These are phyloP conservation scores for Adansonia grandidieri DNA, from an alignment of 441 rosid species.

Conservation along the genomic window DNA sequence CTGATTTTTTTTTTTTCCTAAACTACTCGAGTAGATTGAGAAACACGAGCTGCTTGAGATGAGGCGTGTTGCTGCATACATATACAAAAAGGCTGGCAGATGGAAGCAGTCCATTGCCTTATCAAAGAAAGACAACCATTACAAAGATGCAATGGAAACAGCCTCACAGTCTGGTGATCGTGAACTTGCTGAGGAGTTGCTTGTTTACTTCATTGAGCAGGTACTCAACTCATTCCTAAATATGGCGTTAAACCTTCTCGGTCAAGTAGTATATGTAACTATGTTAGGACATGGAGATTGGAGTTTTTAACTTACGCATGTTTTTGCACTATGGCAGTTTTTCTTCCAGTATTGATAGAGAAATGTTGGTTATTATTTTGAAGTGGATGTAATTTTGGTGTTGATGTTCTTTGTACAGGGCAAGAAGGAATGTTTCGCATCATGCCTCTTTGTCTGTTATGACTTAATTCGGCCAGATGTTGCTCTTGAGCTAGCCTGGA, in stretches of 20 bases:
- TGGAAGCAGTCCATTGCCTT: slow-evolving; percentile 99
- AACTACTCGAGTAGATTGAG: slow-evolving; percentile 62
- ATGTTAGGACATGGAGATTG: not conserved
- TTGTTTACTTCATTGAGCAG: slow-evolving; percentile 96
- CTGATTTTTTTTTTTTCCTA: slow-evolving; percentile 9
- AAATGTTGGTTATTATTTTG: slow-evolving; percentile 15
- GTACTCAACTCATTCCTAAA: slow-evolving; percentile 33
- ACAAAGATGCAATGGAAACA: slow-evolving; percentile 99
- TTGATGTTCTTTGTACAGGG: slow-evolving; percentile 55
- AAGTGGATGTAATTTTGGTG: slow-evolving; percentile 3
- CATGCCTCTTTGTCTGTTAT: slow-evolving; percentile 96
- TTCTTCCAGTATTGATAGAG: not conserved
- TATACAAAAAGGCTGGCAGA: slow-evolving; percentile 98
- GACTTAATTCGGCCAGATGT: slow-evolving; percentile 87
- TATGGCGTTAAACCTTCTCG: not conserved
- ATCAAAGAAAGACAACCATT: slow-evolving; percentile 94
- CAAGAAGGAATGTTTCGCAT: slow-evolving; percentile 95
- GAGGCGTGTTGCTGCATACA: slow-evolving; percentile 99
- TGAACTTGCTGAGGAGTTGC: slow-evolving; percentile 98
- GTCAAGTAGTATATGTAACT: not conserved
- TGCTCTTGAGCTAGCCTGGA: slow-evolving; percentile 94
- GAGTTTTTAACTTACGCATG: not conserved
- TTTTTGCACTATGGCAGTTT: not conserved
- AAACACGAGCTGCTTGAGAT: slow-evolving; percentile 99
- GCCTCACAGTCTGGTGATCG: slow-evolving; percentile 99